A percentile compares a stretch with the other conserved stretches of the same genome.
Evolutionary conservation across 108 stramenopile species (phyloP).

Genomic region (Epipyxis sp.): DNA sequence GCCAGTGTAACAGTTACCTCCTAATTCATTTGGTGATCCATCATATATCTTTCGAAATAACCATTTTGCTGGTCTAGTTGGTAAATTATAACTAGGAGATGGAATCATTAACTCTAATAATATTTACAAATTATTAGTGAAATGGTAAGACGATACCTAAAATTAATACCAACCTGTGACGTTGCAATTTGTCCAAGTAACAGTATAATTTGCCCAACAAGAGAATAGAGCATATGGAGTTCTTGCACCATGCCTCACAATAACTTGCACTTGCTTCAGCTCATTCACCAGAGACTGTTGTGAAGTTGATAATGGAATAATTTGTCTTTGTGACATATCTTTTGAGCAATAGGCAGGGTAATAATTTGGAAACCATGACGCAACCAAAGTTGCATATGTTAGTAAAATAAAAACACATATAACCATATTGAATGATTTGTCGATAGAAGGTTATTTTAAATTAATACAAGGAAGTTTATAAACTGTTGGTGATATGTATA

Average conservation of each 20-base stretch:
- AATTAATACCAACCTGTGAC: slow-evolving; percentile 31
- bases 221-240: slow-evolving; percentile 30
- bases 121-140: too few species aligned
- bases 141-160: too few species aligned
- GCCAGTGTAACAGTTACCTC: slow-evolving; percentile 76
- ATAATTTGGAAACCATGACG: slow-evolving; percentile 6
- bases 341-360: slow-evolving; percentile 25
- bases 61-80: slow-evolving; percentile 12
- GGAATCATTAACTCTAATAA: slow-evolving; percentile 29
- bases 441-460: too few species aligned
- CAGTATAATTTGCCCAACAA: slow-evolving; percentile 35
- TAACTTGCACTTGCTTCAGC: slow-evolving; percentile 32
- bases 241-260: slow-evolving; percentile 32
- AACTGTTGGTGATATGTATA: too few species aligned
- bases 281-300: background rate
- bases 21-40: slow-evolving; percentile 40
- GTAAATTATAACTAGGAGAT: background rate
- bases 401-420: too few species aligned
- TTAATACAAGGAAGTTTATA: too few species aligned
- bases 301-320: slow-evolving; percentile 9
- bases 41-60: slow-evolving; percentile 51
- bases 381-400: too few species aligned
- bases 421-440: too few species aligned
- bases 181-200: slow-evolving; percentile 36
- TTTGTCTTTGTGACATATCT: background rate